phyloP scores from a whole-genome alignment of 1,284 basidiomycete species.

The Melampsora americana region DNA sequence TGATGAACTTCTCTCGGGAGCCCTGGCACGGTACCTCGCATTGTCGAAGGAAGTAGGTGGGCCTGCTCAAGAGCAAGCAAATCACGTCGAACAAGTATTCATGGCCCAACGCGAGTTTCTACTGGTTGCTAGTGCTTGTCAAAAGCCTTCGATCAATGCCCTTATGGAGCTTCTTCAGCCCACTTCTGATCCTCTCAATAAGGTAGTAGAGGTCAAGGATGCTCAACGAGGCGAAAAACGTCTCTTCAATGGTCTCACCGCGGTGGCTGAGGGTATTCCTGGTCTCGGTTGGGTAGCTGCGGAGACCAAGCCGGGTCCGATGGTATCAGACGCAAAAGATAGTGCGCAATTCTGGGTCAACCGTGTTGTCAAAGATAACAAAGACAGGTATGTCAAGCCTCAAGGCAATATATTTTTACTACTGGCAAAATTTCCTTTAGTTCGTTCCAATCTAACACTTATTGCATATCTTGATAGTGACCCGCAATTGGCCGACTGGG shows the following conservation, averaged over 20 bases:
- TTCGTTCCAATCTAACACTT: background rate
- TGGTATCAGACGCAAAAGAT: constrained; percentile 80
- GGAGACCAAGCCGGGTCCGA: constrained; percentile 77
- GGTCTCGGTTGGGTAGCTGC: constrained; percentile 89
- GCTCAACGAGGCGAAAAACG: constrained; percentile 70
- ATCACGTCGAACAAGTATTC: constrained; percentile 68
- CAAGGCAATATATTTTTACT: background rate
- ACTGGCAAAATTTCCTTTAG: background rate
- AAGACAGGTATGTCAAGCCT: constrained; percentile 69
- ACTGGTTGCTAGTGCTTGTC: constrained; percentile 67
- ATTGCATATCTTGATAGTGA: constrained; percentile 62
- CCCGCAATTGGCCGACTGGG: constrained; percentile 85
- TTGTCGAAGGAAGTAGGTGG: constrained; percentile 37
- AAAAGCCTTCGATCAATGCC: constrained; percentile 69
- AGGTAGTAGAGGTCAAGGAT: constrained; percentile 75
- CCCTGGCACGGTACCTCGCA: constrained; percentile 9
- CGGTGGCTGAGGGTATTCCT: constrained; percentile 75
- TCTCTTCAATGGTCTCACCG: constrained; percentile 75
- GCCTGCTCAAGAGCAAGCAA: constrained; percentile 59
- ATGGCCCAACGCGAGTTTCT: constrained; percentile 68
- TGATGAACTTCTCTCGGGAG: constrained; percentile 69
- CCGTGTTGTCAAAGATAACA: constrained; percentile 86
- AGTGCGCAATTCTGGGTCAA: constrained; percentile 86
- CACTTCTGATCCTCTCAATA: constrained; percentile 70
- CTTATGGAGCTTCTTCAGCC: constrained; percentile 68